These are phyloP conservation scores for Gloeophyllum trabeum DNA, from an alignment of 768 basidiomycete genomes.

Conservation along the genomic window DNA sequence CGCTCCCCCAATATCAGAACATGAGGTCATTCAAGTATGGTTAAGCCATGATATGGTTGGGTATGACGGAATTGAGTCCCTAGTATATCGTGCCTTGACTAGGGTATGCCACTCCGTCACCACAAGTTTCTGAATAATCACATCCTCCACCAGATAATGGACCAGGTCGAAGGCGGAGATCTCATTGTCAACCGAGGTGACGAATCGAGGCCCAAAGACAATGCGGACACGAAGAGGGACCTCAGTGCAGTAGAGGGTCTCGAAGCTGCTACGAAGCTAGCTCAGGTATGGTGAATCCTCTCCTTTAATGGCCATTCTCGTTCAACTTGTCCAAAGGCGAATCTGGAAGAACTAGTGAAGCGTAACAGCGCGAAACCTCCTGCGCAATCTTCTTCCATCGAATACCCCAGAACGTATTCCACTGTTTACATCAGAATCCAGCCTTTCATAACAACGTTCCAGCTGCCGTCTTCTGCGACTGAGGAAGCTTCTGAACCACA, in stretches of 20 bases:
- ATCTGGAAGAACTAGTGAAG: constrained; percentile 67
- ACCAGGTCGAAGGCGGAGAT: constrained; percentile 90
- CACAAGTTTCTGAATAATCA: not conserved
- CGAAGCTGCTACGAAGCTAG: constrained; percentile 73
- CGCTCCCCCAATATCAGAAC: constrained; percentile 95
- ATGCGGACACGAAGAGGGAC: constrained; percentile 38
- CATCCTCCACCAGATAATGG: constrained; percentile 56
- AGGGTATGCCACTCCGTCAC: constrained; percentile 36
- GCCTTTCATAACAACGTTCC: constrained; percentile 58
- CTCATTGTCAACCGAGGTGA: constrained; percentile 79
- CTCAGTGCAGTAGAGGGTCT: constrained; percentile 79
- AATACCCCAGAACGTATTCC: constrained; percentile 71
- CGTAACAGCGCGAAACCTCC: constrained; percentile 32
- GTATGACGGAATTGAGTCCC: constrained; percentile 87
- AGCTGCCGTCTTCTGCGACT: constrained; percentile 23
- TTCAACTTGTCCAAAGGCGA: constrained; percentile 36
- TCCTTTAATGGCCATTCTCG: not conserved
- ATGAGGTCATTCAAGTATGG: constrained; percentile 96
- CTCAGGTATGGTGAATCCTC: constrained; percentile 44
- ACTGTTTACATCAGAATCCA: constrained; percentile 91
- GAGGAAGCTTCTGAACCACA: constrained; percentile 13
- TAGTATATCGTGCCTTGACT: constrained; percentile 83
- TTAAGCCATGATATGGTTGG: constrained; percentile 94
- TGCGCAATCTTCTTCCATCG: constrained; percentile 17
- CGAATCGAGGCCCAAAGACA: constrained; percentile 60